Evolutionary conservation across 352 stramenopile species (phyloP).

Genomic region (Globisporangium radiosum): DNA sequence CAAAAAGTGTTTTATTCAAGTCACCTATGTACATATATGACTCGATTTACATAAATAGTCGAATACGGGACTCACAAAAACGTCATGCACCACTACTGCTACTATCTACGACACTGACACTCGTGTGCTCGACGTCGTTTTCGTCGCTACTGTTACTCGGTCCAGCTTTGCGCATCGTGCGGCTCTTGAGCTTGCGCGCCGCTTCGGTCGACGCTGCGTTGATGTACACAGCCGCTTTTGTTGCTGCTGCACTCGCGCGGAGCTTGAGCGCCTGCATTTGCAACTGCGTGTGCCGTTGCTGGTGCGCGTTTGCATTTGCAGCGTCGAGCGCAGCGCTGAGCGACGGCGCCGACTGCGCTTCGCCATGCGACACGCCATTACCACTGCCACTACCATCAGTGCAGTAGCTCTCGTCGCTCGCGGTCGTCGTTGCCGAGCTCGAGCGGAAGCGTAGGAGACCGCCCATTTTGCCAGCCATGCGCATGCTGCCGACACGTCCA

Average conservation of each 20-base stretch:
- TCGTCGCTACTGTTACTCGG: slow-evolving; percentile 12
- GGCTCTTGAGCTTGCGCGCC: slow-evolving; percentile 42
- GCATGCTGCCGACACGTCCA: slow-evolving; percentile 18
- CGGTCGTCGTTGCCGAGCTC: slow-evolving; percentile 37
- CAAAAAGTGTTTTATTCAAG: no score
- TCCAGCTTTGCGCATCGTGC: slow-evolving; percentile 12
- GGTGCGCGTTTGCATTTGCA: slow-evolving; percentile 9
- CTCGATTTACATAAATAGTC: not conserved
- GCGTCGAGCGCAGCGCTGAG: slow-evolving; percentile 11
- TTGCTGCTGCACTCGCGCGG: slow-evolving; percentile 28
- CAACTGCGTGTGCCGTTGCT: slow-evolving; percentile 15
- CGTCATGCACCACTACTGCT: not conserved
- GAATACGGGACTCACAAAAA: no score
- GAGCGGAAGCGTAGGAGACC: slow-evolving; percentile 34
- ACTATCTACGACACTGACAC: not conserved
- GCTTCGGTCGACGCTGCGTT: slow-evolving; percentile 49
- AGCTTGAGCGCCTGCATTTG: slow-evolving; percentile 29
- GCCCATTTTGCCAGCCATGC: slow-evolving; percentile 28
- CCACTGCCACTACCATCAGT: slow-evolving; percentile 6
- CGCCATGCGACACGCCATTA: slow-evolving; percentile 15
- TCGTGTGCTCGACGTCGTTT: slow-evolving; percentile 12
- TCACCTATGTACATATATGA: no score
- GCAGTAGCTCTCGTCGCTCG: slow-evolving; percentile 48
- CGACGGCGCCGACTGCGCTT: slow-evolving; percentile 9
- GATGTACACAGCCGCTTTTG: slow-evolving; percentile 37